Base-by-base conservation (phyloP, 169 alveolate genomes). In the Cryptosporidium baileyi region DNA sequence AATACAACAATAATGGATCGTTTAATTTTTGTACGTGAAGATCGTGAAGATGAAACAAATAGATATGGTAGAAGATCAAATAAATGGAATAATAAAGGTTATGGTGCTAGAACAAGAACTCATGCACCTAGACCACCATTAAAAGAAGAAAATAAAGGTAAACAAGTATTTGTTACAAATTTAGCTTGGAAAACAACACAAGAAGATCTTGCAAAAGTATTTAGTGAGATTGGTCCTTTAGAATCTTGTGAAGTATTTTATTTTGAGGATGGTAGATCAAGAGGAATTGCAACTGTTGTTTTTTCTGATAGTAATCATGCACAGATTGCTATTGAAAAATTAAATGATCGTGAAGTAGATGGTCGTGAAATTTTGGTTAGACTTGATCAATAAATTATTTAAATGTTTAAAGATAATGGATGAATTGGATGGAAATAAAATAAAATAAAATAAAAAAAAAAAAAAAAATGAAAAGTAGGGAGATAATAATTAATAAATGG, bases 21-120 rank as follows among this genome's bases (percentile, higher is more conserved):
- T 22, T 93, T 90, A 40, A 93, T 93, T 13, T 93, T 93, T 59
- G 95, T 93, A 13, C 88, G 96, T 36, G 96, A 93, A 63, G 96
- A 93, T 47, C 88, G 96, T 59, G 96, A 93, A 51, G 91, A 80
- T 6, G 85, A 74, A 57, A 51, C 85, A 15, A 59, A 60, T 36
- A 51, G 85, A 51, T 74, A 54, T 36, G 85, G 85, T 24, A 74
- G 85, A 22, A 74, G 67, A 40, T 41, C 63, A 24, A 57, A 57
- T 36, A 74, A 74, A 22, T 74, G 85, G 85, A 51, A 54, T 47
- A 74, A 54, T 22, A 51, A 67, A 19, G 85, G 74, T 11, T 57
- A 74, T 57, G 67, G 85, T 32, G 36, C 43, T 54, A 51, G 85
- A 34, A 74, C 85, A 13, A 74, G 85, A 30, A 30, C 85, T 22